Base-by-base conservation (phyloP, 1,284 basidiomycete genomes). In the Thelephora terrestris region DNA sequence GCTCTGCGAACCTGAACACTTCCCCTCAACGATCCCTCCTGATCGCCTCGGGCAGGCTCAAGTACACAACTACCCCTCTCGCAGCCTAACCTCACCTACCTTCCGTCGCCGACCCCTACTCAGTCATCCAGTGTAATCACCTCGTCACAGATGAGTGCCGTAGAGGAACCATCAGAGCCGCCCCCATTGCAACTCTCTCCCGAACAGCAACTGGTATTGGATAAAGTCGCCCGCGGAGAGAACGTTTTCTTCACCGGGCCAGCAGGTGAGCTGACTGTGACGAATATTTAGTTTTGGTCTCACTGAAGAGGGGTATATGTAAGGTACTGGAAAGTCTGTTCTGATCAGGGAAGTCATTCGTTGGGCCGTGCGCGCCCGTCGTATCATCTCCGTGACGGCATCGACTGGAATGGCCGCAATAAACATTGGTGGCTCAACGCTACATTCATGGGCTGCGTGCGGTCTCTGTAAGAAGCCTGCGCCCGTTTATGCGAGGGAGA, bases 261-360 rank as follows among this genome's bases (percentile, higher is more conserved):
- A 46, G 87, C 83, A 46, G 81, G 81, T 81, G 68, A 18, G 54
- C 29, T 45, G 14, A 14, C 7, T 32, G 14, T 14, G 35, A 23
- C 4, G 36, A 27, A 23, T 34, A 45, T 21, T 27, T 40, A 46
- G 45, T 12, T 10, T 12, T 32, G 29, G 9, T 32, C 36, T 50
- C 42, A 47, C 44, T 44, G 43, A 51, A 45, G n/a, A 49, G 27
- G 5, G 5, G n/a, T n/a, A 32, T 6, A 32, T 51, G 53, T 2
- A 52, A 90, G 92, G 92, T 48, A 96, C 93, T 7, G 93, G 94
- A 46, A 98, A 97, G 68, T 96, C 93, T 0, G 90, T 97, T 6
- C 71, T 96, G 2, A 73, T 98, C n/a, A 77, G 90, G 4, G 86
- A 91, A 60, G 93, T 96, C 53, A 95, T 97, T 60, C 71, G 73